Conservation (phyloP, 2,329 filamentous ascomycete genomes). For the Raffaelea deltoideospora region DNA sequence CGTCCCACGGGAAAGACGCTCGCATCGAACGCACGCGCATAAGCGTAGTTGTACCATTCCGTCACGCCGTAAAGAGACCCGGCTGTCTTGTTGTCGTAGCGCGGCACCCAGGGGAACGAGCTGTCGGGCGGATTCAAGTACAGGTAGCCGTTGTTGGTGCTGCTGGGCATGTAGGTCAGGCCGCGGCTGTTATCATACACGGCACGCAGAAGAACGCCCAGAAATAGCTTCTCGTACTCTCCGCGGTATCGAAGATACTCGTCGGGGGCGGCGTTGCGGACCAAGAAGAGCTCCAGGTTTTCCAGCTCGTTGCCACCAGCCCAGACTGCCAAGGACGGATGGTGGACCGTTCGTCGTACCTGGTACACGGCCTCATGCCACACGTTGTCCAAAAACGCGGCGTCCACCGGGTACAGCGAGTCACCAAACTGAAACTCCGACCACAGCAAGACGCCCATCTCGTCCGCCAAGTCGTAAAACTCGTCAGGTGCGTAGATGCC, state of each 20-base stretch:
- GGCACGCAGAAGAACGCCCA: constrained; percentile 36
- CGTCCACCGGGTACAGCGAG: constrained; percentile 39
- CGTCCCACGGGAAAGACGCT: constrained; percentile 39
- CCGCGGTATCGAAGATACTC: constrained; percentile 24
- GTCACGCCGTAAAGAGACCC: constrained; percentile 45
- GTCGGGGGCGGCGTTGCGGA: constrained; percentile 23
- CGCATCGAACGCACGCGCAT: constrained; percentile 34
- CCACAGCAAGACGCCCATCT: constrained; percentile 45
- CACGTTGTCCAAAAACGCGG: constrained; percentile 38
- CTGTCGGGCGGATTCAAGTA: constrained; percentile 32
- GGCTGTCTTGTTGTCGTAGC: constrained; percentile 36
- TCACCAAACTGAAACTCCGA: constrained; percentile 49
- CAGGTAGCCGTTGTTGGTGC: constrained; percentile 43
- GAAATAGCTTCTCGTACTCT: constrained; percentile 44
- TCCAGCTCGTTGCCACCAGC: constrained; percentile 45
- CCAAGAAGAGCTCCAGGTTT: constrained; percentile 30
- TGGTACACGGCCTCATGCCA: constrained; percentile 42
- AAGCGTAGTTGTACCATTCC: constrained; percentile 45
- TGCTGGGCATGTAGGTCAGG: constrained; percentile 45
- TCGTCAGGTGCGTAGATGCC: constrained; percentile 46
- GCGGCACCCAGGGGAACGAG: constrained; percentile 35
- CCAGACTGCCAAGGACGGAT: constrained; percentile 39
- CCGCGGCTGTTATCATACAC: constrained; percentile 43
- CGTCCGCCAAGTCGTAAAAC: constrained; percentile 47
- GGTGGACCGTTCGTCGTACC: constrained; percentile 44